Conservation (phyloP, 192 early-diverging fungal genomes). For the Powellomyces hirtus region DNA sequence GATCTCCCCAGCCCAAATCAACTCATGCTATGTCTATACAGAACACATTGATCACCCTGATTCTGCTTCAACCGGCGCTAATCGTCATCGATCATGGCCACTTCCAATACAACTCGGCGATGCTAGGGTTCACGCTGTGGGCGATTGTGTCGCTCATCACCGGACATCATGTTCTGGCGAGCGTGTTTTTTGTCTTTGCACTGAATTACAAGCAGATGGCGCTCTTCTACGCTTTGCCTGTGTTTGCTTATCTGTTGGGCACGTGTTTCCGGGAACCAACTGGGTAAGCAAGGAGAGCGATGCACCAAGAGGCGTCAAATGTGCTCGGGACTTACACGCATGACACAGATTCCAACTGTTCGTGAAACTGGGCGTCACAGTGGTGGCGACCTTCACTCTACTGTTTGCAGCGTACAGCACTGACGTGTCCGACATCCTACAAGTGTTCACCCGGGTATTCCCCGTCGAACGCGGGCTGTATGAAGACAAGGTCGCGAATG, state of each 20-base stretch:
- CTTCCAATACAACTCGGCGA: conserved; percentile 96
- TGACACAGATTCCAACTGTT: conserved; percentile 51
- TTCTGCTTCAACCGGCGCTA: conserved; percentile 80
- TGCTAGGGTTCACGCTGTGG: conserved; percentile 91
- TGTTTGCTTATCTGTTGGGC: conserved; percentile 88
- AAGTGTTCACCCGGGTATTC: conserved; percentile 83
- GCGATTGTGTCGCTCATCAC: conserved; percentile 64
- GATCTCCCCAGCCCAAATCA: no score
- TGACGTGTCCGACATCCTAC: conserved; percentile 59
- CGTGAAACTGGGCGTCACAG: conserved; percentile 69
- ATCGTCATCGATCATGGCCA: conserved; percentile 96
- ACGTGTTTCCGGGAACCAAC: conserved; percentile 48
- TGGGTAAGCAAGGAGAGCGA: conserved; percentile 50
- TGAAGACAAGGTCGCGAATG: conserved; percentile 98
- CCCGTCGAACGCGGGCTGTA: conserved; percentile 91
- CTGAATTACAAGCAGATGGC: conserved; percentile 97
- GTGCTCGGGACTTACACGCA: not conserved
- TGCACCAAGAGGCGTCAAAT: not conserved
- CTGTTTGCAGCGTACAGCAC: conserved; percentile 70
- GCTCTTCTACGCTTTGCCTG: conserved; percentile 85
- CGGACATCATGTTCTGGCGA: conserved; percentile 66
- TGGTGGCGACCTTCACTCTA: conserved; percentile 66
- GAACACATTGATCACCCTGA: conserved; percentile 51
- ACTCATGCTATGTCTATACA: no score
- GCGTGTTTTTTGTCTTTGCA: conserved; percentile 77